phyloP scores from a whole-genome alignment of 169 alveolate genomes.

The Babesia bigemina region DNA sequence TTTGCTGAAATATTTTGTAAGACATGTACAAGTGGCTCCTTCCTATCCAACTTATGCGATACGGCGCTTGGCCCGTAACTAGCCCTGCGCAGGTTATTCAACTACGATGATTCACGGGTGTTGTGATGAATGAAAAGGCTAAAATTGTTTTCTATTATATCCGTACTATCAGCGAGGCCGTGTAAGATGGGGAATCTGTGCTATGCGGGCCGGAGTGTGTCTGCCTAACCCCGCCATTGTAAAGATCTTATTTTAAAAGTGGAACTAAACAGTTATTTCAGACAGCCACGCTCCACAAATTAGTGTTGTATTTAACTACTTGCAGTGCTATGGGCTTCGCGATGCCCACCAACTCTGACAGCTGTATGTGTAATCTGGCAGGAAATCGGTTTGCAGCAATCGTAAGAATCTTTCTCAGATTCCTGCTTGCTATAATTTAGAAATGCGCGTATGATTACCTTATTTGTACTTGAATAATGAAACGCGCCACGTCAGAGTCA shows the following conservation, averaged over 20 bases:
- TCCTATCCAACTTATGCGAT: not conserved
- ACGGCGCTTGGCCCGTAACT: not conserved
- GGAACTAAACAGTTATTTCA: not conserved
- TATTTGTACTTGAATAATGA: constrained; percentile 8
- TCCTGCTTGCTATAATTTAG: not conserved
- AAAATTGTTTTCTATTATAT: too few species aligned
- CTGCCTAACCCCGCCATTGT: too few species aligned
- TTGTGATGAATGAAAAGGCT: too few species aligned
- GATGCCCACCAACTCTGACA: constrained; percentile 13
- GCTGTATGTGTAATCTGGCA: constrained; percentile 25
- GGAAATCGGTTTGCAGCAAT: constrained; percentile 50
- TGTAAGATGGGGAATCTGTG: too few species aligned
- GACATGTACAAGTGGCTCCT: not conserved
- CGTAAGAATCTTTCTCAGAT: constrained; percentile 23
- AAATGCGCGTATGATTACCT: constrained; percentile 4
- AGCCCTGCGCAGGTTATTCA: too few species aligned
- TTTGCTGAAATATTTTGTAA: not conserved
- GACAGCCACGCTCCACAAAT: not conserved
- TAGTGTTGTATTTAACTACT: constrained; percentile 3
- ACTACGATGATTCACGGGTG: too few species aligned
- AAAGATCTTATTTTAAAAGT: too few species aligned
- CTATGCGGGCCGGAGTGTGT: too few species aligned
- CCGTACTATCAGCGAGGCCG: too few species aligned
- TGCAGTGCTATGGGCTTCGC: constrained; percentile 1
- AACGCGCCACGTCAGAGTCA: not conserved